Evolutionary conservation across 2,329 filamentous ascomycete genomes (phyloP).

Genomic region (Mycosphaerelloides madeirae): DNA sequence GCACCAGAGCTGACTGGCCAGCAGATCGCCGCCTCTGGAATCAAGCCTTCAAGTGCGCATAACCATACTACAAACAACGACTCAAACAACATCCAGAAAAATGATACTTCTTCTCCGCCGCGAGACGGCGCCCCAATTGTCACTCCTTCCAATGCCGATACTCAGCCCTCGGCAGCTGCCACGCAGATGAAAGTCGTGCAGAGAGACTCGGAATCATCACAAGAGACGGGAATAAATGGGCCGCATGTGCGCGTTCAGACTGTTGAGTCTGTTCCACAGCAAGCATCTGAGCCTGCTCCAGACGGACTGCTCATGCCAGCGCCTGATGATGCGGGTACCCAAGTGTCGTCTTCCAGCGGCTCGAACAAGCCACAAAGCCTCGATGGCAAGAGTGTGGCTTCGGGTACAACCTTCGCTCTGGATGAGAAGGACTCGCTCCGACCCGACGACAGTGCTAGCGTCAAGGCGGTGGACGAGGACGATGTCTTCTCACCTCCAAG

Average conservation of each 20-base stretch:
- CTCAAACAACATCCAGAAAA: constrained; percentile 11
- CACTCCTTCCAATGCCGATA: constrained; percentile 13
- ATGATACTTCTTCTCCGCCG: constrained; percentile 18
- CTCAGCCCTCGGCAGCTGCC: constrained; percentile 6
- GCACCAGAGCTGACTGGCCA: constrained; percentile 8
- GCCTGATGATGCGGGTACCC: constrained; percentile 42
- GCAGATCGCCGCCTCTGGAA: constrained; percentile 31
- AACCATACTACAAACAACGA: constrained; percentile 9
- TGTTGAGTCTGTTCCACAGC: constrained; percentile 19
- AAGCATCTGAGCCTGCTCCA: constrained; percentile 12
- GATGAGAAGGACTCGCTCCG: constrained; percentile 94
- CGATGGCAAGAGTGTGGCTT: constrained; percentile 91
- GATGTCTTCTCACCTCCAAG: constrained; percentile 73
- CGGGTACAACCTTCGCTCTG: constrained; percentile 89
- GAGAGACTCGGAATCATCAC: constrained; percentile 12
- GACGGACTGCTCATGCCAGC: constrained; percentile 22
- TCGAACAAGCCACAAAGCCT: constrained; percentile 82
- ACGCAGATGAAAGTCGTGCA: constrained; percentile 22
- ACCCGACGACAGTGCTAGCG: constrained; percentile 91
- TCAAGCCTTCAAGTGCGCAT: constrained; percentile 25
- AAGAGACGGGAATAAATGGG: constrained; percentile 10
- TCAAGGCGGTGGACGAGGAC: constrained; percentile 86
- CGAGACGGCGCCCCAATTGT: constrained; percentile 18
- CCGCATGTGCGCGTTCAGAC: constrained; percentile 24
- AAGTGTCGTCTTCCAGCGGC: constrained; percentile 51